Evolutionary conservation across 2,329 filamentous ascomycete genomes (phyloP), one percentile per base, ranked within the genome.

Genomic region (Aspergillus nomiae): DNA sequence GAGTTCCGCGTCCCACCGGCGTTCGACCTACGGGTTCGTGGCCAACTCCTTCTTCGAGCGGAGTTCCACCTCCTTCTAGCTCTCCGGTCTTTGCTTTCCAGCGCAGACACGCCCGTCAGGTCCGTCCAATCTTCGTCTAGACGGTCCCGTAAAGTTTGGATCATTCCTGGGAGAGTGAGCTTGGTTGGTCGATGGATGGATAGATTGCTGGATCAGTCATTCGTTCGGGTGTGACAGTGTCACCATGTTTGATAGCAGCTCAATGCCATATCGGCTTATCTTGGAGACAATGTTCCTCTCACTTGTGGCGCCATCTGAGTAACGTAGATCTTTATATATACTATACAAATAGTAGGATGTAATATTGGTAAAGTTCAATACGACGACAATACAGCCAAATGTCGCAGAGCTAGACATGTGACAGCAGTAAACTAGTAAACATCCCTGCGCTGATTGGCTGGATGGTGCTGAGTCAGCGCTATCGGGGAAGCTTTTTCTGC

Each of bases 101-200:
- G 41, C 72, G 72, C 38, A 43, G 64, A 16, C 73, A 73, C 38
- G 67, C 71, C 43, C 72, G 72, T 64, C 72, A 74, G 54, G 65
- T 73, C 51, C 67, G 60, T 10, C 68, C 65, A 43, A 51, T 70
- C 48, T 43, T 62, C 55, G 59, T 59, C 11, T 73, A 70, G 60
- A 63, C 7, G 19, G n/a, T 12, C 14, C 51, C 12, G 43, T 46
- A 14, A 45, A 10, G 32, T 43, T 11, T n/a, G 21, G 26, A n/a
- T 30, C 21, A n/a, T 26, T 28, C 19, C 16, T 26, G 56, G 41
- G 60, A 19, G 21, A 53, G 61, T 55, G 48, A 28, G 32, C 36
- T 59, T 62, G 21, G 19, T 32, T n/a, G 16, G 26, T 50, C 10
- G 16, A n/a, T 51, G 28, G n/a, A 59, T 65, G 59, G 30, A 48